Base-by-base conservation (phyloP, 106 monocot species). In the Xerophyta viscosa region DNA sequence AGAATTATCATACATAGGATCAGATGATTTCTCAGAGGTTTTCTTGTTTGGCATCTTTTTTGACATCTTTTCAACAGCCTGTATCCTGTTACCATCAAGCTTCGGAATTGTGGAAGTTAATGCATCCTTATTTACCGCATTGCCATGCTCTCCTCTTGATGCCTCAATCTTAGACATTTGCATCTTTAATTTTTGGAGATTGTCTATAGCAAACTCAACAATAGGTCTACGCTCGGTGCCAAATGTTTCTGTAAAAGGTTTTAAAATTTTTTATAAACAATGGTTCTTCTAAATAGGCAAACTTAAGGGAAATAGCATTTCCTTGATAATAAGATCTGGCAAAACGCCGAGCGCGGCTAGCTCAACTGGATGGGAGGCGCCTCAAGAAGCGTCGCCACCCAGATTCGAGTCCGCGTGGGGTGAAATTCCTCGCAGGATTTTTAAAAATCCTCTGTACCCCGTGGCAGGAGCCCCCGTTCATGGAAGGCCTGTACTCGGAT, bases 171-270 rank as follows among this genome's bases (percentile, higher is more conserved):
- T 70, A 30, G 10, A 25, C 29, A 89, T 79, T 50, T 73, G 73
- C 24, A 71, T 45, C 48, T 63, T 76, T 17, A 99, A 55, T 60
- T 90, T 90, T 26, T 76, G 75, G 41, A 90, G 26, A 52, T 99
- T 71, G 44, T 99, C 90, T 57, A 98, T 54, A 37, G 86, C 82
- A 66, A 99, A 99, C 54, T 98, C 82, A 33, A 98, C 86, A 59
- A 98, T 89, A 18, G 96, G 98, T 10, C 98, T 82, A 53, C 73
- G 79, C 48, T 90, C 86, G 18, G 71, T 45, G 36, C 86, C 79
- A 83, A 98, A 98, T 7, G 82, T 99, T 33, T 77, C 89, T 88
- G 56, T 10, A 55, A 46, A 5, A 22, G 42, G 11, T 48, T 37
- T 50, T 2, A 26, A 3, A 43, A 43, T 13, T 17, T 43, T 3